Base-by-base conservation (phyloP, 1,284 basidiomycete species). In the Rhodotorula sp. region DNA sequence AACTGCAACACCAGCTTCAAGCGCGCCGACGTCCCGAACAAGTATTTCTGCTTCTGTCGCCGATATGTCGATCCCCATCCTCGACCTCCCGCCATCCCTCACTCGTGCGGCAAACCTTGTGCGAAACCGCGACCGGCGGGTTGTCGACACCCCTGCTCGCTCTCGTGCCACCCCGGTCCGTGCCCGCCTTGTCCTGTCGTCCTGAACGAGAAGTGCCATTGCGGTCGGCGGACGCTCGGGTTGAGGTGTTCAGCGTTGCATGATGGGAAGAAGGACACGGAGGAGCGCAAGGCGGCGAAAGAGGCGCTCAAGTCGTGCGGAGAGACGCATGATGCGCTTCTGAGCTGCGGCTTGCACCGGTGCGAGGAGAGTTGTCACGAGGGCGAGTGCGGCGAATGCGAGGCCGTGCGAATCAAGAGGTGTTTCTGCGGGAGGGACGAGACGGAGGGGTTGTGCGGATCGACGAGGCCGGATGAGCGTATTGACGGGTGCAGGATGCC, bases 11-110 rank as follows among this genome's bases (percentile, higher is more conserved):
- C 74, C 7, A 28, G 73, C 20, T 76, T 77, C 53, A 34, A 74
- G 1, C 83, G 83, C 40, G 88, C 88, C 1, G 89, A 91, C 20
- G 76, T 79, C 60, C 78, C 81, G 37, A 78, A 73, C 76, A 84
- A 84, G 6, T 95, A 94, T 79, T 90, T 88, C 81, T 95, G 92
- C 78, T 94, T 93, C 81, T 96, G 92, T 77, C 86, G 87, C 28
- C 84, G 89, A 0, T 83, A 85, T 4, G 83, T 85, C n/a, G 87
- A 90, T 51, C 76, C 76, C 7, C 63, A 61, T 8, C 51, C 60
- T 13, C 50, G 60, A 2, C 68, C 68, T 24, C 70, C 73, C 90
- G 84, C 87, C 0, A 91, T 89, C 0, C 92, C 92, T 1, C 93
- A 96, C 78, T 92, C 81, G 20, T 96, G 93, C 76, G 90, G 86